Conservation (phyloP, 352 stramenopile genomes). For the Saprolegnia parasitica region DNA sequence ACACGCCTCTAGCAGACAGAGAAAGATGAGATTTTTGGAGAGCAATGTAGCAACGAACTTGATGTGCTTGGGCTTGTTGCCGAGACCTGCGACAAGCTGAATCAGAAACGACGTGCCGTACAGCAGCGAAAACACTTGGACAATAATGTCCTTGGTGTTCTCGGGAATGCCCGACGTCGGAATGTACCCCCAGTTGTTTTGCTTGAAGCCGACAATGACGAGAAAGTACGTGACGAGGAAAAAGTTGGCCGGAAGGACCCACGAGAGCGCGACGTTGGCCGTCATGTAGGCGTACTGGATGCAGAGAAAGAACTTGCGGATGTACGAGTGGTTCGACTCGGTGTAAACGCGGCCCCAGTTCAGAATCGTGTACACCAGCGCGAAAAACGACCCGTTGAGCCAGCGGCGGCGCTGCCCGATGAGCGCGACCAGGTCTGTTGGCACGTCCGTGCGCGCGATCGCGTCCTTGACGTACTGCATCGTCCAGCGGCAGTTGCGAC, state of each 20-base stretch:
- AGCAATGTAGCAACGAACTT: conserved; percentile 8
- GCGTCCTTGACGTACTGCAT: conserved; percentile 39
- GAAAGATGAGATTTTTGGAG: neutral
- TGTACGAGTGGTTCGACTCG: conserved; percentile 33
- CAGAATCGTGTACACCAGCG: conserved; percentile 34
- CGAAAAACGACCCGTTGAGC: conserved; percentile 43
- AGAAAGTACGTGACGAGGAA: conserved; percentile 31
- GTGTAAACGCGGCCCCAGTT: conserved; percentile 38
- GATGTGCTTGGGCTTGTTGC: conserved; percentile 32
- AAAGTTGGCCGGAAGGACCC: conserved; percentile 29
- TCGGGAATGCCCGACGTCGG: conserved; percentile 18
- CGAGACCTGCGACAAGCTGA: conserved; percentile 29
- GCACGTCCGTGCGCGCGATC: conserved; percentile 38
- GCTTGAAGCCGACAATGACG: conserved; percentile 24
- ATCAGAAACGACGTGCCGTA: conserved; percentile 28
- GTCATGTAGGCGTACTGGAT: conserved; percentile 34
- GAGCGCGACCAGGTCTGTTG: conserved; percentile 34
- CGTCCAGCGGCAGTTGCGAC: conserved; percentile 33
- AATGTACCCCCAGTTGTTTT: conserved; percentile 30
- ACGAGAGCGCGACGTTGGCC: conserved; percentile 31
- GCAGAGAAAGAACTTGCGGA: conserved; percentile 33
- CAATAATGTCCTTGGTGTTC: conserved; percentile 18
- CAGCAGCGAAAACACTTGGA: conserved; percentile 27
- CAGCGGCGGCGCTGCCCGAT: conserved; percentile 39
- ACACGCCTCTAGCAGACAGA: conserved; percentile 20